Conservation (phyloP, 73 alveolate species). For the Stentor roeselii region DNA sequence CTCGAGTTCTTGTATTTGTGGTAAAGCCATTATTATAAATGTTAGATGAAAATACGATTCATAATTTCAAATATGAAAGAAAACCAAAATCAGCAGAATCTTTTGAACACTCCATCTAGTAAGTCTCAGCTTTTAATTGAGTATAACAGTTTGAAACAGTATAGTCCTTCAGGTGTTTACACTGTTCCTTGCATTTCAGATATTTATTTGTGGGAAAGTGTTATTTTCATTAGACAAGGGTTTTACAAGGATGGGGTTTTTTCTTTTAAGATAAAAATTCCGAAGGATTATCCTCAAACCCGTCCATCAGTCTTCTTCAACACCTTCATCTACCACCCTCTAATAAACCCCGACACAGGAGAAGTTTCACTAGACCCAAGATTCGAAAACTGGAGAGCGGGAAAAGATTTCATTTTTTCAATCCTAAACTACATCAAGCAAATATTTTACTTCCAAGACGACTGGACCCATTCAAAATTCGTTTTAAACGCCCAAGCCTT, state of each 20-base stretch:
- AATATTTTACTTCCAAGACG: conserved; percentile 4
- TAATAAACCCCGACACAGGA: conserved; percentile 19
- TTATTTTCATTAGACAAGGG: conserved; percentile 30
- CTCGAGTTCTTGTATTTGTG: not conserved
- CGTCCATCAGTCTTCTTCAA: conserved; percentile 50
- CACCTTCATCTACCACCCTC: conserved; percentile 52
- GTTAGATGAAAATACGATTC: no score
- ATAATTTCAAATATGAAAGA: not conserved
- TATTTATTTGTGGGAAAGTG: conserved; percentile 27
- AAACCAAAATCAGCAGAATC: not conserved
- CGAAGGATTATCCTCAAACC: conserved; percentile 53
- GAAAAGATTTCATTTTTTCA: conserved; percentile 23
- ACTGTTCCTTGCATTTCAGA: conserved; percentile 5
- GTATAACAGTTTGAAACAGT: not conserved
- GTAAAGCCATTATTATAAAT: not conserved
- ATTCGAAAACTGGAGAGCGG: conserved; percentile 12
- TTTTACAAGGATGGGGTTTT: conserved; percentile 49
- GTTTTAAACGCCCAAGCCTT: conserved; percentile 19
- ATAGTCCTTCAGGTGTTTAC: conserved; percentile 18
- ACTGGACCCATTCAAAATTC: not conserved
- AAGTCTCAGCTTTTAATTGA: conserved; percentile 22
- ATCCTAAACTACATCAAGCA: not conserved
- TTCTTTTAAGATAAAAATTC: conserved; percentile 52
- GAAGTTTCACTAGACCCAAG: not conserved
- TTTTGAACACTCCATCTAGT: not conserved